Conservation (phyloP, 192 early-diverging fungal genomes). For the Radiomyces spectabilis region DNA sequence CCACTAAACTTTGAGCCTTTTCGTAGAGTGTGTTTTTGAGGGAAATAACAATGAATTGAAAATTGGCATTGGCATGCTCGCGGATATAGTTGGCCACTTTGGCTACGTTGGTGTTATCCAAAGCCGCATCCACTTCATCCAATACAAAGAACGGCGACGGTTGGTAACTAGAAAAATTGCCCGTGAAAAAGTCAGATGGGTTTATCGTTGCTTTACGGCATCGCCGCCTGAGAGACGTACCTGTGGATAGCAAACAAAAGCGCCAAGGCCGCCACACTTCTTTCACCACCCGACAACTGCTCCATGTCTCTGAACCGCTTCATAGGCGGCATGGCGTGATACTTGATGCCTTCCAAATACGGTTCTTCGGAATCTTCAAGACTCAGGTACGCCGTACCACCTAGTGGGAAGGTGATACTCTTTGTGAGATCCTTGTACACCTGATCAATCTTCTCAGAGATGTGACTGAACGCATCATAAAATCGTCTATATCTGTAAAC, state of each 20-base stretch:
- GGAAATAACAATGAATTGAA: slow-evolving; percentile 98
- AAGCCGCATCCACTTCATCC: slow-evolving; percentile 97
- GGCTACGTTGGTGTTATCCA: slow-evolving; percentile 94
- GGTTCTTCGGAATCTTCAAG: slow-evolving; percentile 94
- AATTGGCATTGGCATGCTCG: slow-evolving; percentile 52
- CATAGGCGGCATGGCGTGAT: slow-evolving; percentile 99
- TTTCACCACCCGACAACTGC: slow-evolving; percentile 96
- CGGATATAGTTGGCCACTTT: slow-evolving; percentile 89
- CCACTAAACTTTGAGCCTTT: slow-evolving; percentile 85
- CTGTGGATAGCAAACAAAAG: slow-evolving; percentile 95
- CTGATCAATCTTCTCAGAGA: slow-evolving; percentile 86
- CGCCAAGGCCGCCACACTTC: slow-evolving; percentile 95
- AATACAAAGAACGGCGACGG: slow-evolving; percentile 99
- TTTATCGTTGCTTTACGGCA: no score
- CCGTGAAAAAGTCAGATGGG: neutral
- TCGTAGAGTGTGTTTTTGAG: slow-evolving; percentile 94
- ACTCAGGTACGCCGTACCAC: slow-evolving; percentile 91
- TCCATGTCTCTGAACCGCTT: slow-evolving; percentile 99
- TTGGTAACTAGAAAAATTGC: slow-evolving; percentile 52
- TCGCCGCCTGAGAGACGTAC: no score
- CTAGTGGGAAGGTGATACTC: slow-evolving; percentile 78
- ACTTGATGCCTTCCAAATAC: slow-evolving; percentile 88
- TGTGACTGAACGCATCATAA: slow-evolving; percentile 78
- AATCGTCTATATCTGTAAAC: slow-evolving; percentile 63
- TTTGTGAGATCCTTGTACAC: slow-evolving; percentile 95